Conservation (phyloP, 257 asterid genomes). For the Agastache rugosa region DNA sequence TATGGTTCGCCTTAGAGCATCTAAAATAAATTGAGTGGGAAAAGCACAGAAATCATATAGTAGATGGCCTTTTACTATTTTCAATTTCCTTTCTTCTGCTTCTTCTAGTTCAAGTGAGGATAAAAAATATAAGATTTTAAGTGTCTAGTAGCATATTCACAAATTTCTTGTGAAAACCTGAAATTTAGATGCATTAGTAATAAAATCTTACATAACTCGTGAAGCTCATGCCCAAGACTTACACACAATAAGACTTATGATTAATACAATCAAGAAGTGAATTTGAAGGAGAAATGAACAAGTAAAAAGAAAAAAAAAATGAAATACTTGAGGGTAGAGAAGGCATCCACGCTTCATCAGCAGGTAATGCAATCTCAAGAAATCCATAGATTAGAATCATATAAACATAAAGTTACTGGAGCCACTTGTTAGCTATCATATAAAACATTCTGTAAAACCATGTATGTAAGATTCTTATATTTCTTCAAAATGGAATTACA, state of each 20-base stretch:
- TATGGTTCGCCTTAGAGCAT: constrained; percentile 19
- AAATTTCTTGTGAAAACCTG: not conserved
- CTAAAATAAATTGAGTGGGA: constrained; percentile 10
- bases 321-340: not conserved
- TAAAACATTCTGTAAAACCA: not conserved
- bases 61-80: constrained; percentile 4
- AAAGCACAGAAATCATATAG: not conserved
- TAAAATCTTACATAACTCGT: not conserved
- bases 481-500: not conserved
- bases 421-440: constrained; percentile 1
- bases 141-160: not conserved
- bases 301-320: not conserved
- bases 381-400: not conserved
- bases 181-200: constrained; percentile 17
- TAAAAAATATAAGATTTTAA: constrained; percentile 2
- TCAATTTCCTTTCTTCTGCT: not conserved
- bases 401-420: not conserved
- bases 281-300: not conserved
- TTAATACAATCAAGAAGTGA: constrained; percentile 1
- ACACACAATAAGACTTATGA: not conserved
- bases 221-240: not conserved
- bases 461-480: not conserved
- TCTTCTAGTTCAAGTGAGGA: constrained; percentile 12
- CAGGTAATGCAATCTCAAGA: not conserved
- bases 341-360: not conserved